phyloP scores from a whole-genome alignment of 192 early-diverging fungal species.

The Gamsiella multidivaricata region DNA sequence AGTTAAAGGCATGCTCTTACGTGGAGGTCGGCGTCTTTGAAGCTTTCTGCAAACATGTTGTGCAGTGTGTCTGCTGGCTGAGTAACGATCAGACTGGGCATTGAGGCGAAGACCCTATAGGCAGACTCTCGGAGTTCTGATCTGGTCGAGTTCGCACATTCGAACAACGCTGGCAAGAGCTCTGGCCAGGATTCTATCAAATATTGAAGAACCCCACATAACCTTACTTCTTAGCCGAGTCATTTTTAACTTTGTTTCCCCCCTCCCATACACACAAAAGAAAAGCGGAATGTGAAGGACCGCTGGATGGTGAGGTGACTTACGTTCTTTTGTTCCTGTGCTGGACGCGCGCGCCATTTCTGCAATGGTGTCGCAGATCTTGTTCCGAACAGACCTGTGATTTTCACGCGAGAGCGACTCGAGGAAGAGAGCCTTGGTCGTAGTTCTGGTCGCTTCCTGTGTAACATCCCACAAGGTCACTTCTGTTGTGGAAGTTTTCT shows the following conservation, averaged over 20 bases:
- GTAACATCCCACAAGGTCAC: slow-evolving; percentile 74
- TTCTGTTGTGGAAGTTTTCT: too few species aligned
- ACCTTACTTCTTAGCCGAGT: neutral
- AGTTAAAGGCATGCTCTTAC: too few species aligned
- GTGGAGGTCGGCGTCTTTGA: slow-evolving; percentile 62
- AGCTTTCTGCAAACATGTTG: slow-evolving; percentile 72
- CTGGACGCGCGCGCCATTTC: slow-evolving; percentile 84
- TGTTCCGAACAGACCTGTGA: slow-evolving; percentile 78
- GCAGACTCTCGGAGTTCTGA: slow-evolving; percentile 84
- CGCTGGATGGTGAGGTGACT: neutral
- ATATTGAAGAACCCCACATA: slow-evolving; percentile 1
- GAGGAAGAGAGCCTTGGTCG: slow-evolving; percentile 78
- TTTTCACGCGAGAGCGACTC: slow-evolving; percentile 78
- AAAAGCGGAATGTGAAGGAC: too few species aligned
- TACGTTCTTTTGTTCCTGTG: slow-evolving; percentile 44
- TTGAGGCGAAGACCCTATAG: slow-evolving; percentile 86
- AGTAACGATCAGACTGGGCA: slow-evolving; percentile 76
- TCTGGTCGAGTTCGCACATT: slow-evolving; percentile 76
- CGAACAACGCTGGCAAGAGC: slow-evolving; percentile 78
- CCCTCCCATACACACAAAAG: neutral
- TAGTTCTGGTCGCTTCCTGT: slow-evolving; percentile 67
- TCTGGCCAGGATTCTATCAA: slow-evolving; percentile 83
- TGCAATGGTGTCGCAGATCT: slow-evolving; percentile 92
- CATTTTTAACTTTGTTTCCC: neutral
- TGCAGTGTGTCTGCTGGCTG: slow-evolving; percentile 73